A percentile compares a stretch with the other conserved stretches of the same genome.
Evolutionary conservation across 352 stramenopile genomes (phyloP).

Genomic region (Phytophthora gonapodyides): DNA sequence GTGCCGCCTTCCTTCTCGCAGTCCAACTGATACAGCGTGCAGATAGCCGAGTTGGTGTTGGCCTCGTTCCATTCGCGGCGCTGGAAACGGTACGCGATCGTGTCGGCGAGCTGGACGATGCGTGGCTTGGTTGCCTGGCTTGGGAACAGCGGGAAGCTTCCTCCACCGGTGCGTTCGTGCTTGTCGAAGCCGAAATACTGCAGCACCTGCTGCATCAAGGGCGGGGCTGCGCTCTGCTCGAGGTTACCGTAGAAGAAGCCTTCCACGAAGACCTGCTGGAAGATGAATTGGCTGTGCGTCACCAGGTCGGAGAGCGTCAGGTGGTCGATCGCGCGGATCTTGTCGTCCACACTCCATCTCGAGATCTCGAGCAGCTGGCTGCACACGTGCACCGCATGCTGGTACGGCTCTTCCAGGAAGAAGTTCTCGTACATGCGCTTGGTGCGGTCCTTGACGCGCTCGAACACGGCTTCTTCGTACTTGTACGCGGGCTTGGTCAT

Average conservation of each 20-base stretch:
- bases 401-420: slow-evolving; percentile 90
- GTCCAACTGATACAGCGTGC: slow-evolving; percentile 72
- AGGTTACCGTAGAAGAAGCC: slow-evolving; percentile 79
- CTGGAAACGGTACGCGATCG: slow-evolving; percentile 57
- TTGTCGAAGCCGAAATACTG: slow-evolving; percentile 43
- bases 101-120: slow-evolving; percentile 60
- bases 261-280: slow-evolving; percentile 78
- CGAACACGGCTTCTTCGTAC: slow-evolving; percentile 73
- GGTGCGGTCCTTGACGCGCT: slow-evolving; percentile 85
- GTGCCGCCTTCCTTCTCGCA: slow-evolving; percentile 53
- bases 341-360: slow-evolving; percentile 88
- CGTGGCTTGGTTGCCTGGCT: slow-evolving; percentile 54
- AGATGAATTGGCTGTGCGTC: slow-evolving; percentile 55
- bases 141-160: slow-evolving; percentile 48
- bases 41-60: slow-evolving; percentile 79
- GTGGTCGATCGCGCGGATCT: slow-evolving; percentile 69
- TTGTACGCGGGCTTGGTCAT: slow-evolving; percentile 56
- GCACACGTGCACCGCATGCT: slow-evolving; percentile 85
- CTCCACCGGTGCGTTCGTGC: slow-evolving; percentile 7
- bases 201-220: slow-evolving; percentile 56
- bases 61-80: slow-evolving; percentile 68
- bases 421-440: slow-evolving; percentile 90
- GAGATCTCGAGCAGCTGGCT: slow-evolving; percentile 76
- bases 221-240: slow-evolving; percentile 23
- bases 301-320: slow-evolving; percentile 60